Evolutionary conservation across 805 yeast species (phyloP), one percentile per base, ranked within the genome.

Genomic region (Candida taoyuanica): DNA sequence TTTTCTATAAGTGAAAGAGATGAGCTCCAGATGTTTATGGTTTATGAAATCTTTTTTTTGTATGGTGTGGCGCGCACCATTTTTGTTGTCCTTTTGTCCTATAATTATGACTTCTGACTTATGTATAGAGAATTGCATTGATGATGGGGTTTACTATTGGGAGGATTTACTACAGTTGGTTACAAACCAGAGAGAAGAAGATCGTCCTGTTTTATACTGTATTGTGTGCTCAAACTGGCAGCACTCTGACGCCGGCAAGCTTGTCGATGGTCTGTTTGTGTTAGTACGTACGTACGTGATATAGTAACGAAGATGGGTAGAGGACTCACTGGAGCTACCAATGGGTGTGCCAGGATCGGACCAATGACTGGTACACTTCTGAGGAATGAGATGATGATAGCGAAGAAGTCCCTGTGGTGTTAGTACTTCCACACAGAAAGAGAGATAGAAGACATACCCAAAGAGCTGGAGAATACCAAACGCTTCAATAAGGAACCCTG

Each of bases 281-380:
- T 20, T 1, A 6, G 40, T 43, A 37, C 31, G 42, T 40, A 40
- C 19, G 7, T 8, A 21, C 12, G 25, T 21, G 25, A 12, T 12
- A 21, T 21, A 25, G 21, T 20, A 15, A 32, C 11, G 15, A 30
- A 21, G 26, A 34, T 29, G n/a, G n/a, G n/a, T n/a, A n/a, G n/a
- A 14, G 18, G 3, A 44, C 51, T 8, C 38, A 50, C 68, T 14
- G 98, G 98, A 5, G 96, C 95, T 21, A 93, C 63, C 7, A 65
- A 61, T 2, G 98, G 97, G 56, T 82, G 77, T 25, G 88, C 79
- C 37, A 93, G 71, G 5, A 88, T 41, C 18, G 94, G 89, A 1
- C 98, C 98, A 44, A 93, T 78, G 42, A 84, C 58, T 3, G 98
- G 98, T 51, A 91, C 61, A 5, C 94, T 82, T 59, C 97, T 73